phyloP scores from a whole-genome alignment of 2,329 filamentous ascomycete species.

The Allantophomopsis cytisporea region DNA sequence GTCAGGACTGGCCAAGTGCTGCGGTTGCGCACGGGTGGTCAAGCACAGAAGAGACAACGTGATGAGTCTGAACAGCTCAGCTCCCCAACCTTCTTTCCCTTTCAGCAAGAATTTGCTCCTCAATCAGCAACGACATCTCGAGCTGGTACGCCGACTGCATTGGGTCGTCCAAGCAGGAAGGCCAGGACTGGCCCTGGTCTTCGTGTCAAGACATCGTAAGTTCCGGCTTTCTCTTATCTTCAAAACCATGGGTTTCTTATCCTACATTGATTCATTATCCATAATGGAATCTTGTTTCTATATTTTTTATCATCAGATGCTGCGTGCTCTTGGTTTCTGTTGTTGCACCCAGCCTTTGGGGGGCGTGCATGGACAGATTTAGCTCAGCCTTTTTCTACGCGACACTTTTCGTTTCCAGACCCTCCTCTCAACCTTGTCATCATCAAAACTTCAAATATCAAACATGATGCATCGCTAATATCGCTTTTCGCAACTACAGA shows the following conservation, averaged over 20 bases:
- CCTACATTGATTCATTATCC: not conserved
- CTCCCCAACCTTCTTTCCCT: conserved; percentile 37
- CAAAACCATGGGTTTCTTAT: conserved; percentile 3
- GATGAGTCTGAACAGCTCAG: conserved; percentile 38
- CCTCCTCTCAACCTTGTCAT: conserved; percentile 5
- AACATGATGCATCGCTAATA: conserved; percentile 3
- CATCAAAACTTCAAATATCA: conserved; percentile 1
- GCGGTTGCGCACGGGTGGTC: conserved; percentile 11
- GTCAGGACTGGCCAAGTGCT: conserved; percentile 7
- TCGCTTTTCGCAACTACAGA: conserved; percentile 25
- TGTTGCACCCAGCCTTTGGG: conserved; percentile 1
- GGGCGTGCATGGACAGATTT: too few relatives aligned
- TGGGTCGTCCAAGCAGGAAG: conserved; percentile 40
- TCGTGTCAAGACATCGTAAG: conserved; percentile 58
- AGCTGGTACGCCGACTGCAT: conserved; percentile 42
- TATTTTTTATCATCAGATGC: not conserved
- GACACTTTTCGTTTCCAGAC: conserved; percentile 2
- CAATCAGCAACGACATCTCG: conserved; percentile 38
- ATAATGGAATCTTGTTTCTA: too few relatives aligned
- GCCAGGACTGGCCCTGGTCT: conserved; percentile 35
- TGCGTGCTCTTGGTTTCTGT: conserved; percentile 1
- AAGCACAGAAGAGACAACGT: conserved; percentile 12
- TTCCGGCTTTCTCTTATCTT: conserved; percentile 15
- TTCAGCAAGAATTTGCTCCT: conserved; percentile 27
- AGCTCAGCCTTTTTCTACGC: conserved; percentile 1